Evolutionary conservation across 371 early-diverging fungal species (phyloP), one percentile per base, ranked within the genome.

Genomic region (Circinella minor): DNA sequence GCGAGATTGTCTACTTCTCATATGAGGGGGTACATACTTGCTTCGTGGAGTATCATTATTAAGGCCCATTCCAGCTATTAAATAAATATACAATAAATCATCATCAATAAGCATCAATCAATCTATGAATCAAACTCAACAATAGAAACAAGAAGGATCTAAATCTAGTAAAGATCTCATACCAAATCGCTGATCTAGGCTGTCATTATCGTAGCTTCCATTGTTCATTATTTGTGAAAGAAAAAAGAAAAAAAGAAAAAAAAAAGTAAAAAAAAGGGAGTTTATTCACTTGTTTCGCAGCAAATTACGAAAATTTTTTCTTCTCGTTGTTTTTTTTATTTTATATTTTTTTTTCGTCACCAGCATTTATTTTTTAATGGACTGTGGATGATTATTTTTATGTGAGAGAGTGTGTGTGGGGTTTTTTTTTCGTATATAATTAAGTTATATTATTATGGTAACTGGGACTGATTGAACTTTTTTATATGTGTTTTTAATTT

Each of bases 141-240:
- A 27, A 27, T 27, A 27, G 27, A 27, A 27, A 27, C 27, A 27
- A 27, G 2, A 27, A 27, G 27, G 47, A 9, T 15, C 47, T 15
- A 15, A 47, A 47, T 47, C 47, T 9, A 47, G 15, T 51, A 11
- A 66, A 61, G 47, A 51, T 61, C 57, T n/a, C 68, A 72, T 87
- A 89, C 89, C 89, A 77, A 89, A 79, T 66, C 81, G 87, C 89
- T 88, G 87, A 80, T 88, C 87, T 82, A 89, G 85, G 85, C 86
- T 82, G 69, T 77, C 82, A 74, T 76, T 67, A 79, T 87, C 85
- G 77, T 83, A 80, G 77, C 81, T 85, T 77, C 73, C 82, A 86
- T 80, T 83, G 81, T 82, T 85, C 85, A 84, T 86, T 80, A 80
- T 83, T 74, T 43, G 74, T 64, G 70, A 63, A 77, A 60, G 66